Evolutionary conservation across 2,329 filamentous ascomycete species (phyloP), one percentile per base, ranked within the genome.

Genomic region (Ophiognomonia clavigignenti-juglandacearum): DNA sequence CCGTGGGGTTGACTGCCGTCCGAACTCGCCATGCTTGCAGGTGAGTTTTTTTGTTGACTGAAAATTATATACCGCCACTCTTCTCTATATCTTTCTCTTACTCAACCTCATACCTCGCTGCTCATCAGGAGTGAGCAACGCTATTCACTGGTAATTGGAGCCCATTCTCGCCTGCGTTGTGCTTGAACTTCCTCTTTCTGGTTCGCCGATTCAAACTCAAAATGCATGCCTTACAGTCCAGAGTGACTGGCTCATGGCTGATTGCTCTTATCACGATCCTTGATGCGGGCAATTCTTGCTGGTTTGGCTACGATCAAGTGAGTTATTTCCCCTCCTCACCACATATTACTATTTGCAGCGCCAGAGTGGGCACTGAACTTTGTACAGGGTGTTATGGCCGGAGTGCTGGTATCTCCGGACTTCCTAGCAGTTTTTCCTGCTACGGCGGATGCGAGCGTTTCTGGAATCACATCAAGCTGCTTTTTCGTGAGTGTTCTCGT

Each of bases 401-500:
- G 68, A 6, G 68, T 69, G 4, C 57, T 71, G 2, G 65, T 71
- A 13, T 69, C 68, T 14, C 53, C 57, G 6, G 63, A 70, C 51
- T 71, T 71, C 50, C 60, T 65, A 39, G 48, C 56, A 10, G 52
- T 56, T 16, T 71, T 71, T 43, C 68, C 67, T 2, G 52, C 67
- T 45, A 66, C 63, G 1, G 54, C 54, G 13, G 48, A 70, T 24
- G 59, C 68, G 8, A 66, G 64, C 43, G 64, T 72, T 26, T 71
- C 68, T 1, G 70, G 70, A 6, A 70, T 71, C 39, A 67, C 65
- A 1, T 69, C 69, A 1, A 70, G 67, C 45, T 70, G 65, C 47
- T 72, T 72, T 47, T 63, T 69, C 13, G 47, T 53, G 4, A 52
- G 68, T 53, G 6, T 7, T 13, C 7, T 11, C 22, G 10, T 34